These are phyloP conservation scores for Coemansia sp. DNA, from an alignment of 192 early-diverging fungal species.

Conservation along the genomic window DNA sequence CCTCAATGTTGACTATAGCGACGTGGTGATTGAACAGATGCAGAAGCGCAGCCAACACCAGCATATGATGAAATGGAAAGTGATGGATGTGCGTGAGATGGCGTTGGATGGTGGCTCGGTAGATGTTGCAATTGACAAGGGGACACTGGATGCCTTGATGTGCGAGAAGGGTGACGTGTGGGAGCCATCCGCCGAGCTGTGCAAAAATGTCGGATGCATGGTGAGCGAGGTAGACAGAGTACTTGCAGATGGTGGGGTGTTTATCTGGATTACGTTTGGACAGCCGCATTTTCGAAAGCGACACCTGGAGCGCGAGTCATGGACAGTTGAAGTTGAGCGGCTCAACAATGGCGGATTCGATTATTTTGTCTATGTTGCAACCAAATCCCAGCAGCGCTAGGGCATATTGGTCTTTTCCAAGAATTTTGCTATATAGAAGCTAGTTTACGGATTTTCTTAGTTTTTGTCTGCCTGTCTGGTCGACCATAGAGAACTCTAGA, in stretches of 20 bases:
- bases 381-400: slow-evolving; percentile 40
- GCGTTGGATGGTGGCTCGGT: slow-evolving; percentile 62
- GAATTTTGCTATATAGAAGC: too few relatives aligned
- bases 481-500: too few relatives aligned
- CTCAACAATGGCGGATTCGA: slow-evolving; percentile 73
- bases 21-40: slow-evolving; percentile 79
- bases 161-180: slow-evolving; percentile 83
- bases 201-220: slow-evolving; percentile 63
- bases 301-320: slow-evolving; percentile 66
- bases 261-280: slow-evolving; percentile 88
- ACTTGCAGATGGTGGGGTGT: slow-evolving; percentile 71
- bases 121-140: slow-evolving; percentile 85
- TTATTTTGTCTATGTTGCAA: slow-evolving; percentile 72
- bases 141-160: slow-evolving; percentile 89
- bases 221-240: slow-evolving; percentile 77
- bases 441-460: not conserved
- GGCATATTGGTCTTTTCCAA: not conserved
- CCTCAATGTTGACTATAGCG: slow-evolving; percentile 79
- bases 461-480: too few relatives aligned
- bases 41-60: slow-evolving; percentile 32
- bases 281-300: slow-evolving; percentile 85
- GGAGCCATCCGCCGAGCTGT: slow-evolving; percentile 75
- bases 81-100: slow-evolving; percentile 78
- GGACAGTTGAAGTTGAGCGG: slow-evolving; percentile 66
- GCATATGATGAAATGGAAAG: slow-evolving; percentile 53